These are phyloP conservation scores for Lachnellula arida DNA, from an alignment of 2,329 filamentous ascomycete species.

Conservation along the genomic window DNA sequence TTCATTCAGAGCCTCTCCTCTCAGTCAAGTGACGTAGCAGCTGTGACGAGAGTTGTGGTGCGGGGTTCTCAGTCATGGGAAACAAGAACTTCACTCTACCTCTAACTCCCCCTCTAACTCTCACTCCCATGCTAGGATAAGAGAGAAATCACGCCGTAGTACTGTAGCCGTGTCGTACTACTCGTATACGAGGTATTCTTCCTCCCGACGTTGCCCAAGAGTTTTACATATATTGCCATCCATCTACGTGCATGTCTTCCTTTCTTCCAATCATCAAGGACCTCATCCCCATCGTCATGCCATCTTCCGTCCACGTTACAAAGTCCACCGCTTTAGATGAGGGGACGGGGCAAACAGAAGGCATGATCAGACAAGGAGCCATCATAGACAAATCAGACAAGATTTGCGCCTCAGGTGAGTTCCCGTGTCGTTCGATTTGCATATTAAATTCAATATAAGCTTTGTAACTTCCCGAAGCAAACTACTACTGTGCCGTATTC, in stretches of 20 bases:
- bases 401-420: conserved; percentile 61
- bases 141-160: no score
- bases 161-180: neutral
- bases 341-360: conserved; percentile 42
- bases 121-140: no score
- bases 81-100: no score
- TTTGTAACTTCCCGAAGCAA: no score
- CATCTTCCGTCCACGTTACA: conserved; percentile 53
- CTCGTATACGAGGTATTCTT: neutral
- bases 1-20: no score
- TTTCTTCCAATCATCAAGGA: conserved; percentile 53
- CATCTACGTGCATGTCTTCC: conserved; percentile 40
- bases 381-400: conserved; percentile 59
- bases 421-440: neutral
- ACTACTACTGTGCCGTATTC: neutral
- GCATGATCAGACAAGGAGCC: conserved; percentile 51
- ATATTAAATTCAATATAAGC: neutral
- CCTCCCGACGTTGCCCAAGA: neutral
- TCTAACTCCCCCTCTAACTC: no score
- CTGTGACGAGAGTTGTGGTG: no score
- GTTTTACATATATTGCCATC: neutral
- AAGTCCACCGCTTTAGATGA: conserved; percentile 42
- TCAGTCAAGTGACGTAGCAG: no score
- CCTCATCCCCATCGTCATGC: conserved; percentile 55
- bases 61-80: no score